These are phyloP conservation scores for Podospora fimiseda DNA, from an alignment of 495 filamentous ascomycete genomes.

Conservation along the genomic window DNA sequence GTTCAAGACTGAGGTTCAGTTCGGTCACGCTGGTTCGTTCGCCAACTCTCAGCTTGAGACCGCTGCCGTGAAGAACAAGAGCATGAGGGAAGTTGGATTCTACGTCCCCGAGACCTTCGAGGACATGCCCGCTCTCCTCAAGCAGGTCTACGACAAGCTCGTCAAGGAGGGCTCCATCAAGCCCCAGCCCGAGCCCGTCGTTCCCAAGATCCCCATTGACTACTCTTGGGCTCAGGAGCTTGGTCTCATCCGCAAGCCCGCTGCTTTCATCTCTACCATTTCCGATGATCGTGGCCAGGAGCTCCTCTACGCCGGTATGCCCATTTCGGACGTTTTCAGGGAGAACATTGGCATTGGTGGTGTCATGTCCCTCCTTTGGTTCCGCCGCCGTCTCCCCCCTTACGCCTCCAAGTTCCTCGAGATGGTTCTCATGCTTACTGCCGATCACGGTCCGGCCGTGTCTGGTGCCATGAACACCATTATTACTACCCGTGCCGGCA, in stretches of 20 bases:
- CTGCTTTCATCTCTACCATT: constrained; percentile 99
- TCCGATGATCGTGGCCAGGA: constrained; percentile 99
- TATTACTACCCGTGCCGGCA: constrained; percentile 97
- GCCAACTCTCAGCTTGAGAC: constrained; percentile 99
- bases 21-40: constrained; percentile 96
- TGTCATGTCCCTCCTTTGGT: constrained; percentile 99
- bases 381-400: constrained; percentile 92
- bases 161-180: constrained; percentile 76
- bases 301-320: constrained; percentile 97
- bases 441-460: constrained; percentile 96
- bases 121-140: constrained; percentile 75
- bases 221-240: constrained; percentile 99
- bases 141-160: constrained; percentile 74
- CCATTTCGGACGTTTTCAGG: constrained; percentile 97
- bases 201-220: constrained; percentile 99
- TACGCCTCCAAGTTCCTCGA: constrained; percentile 98
- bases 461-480: constrained; percentile 99
- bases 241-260: constrained; percentile 97
- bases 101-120: constrained; percentile 91
- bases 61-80: constrained; percentile 89
- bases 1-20: constrained; percentile 99
- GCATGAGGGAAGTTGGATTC: constrained; percentile 91
- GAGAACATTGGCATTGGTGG: constrained; percentile 98
- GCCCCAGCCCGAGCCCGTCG: constrained; percentile 79
- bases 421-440: constrained; percentile 99